phyloP scores from a whole-genome alignment of 768 basidiomycete genomes.

The Psilocybe cyanescens region DNA sequence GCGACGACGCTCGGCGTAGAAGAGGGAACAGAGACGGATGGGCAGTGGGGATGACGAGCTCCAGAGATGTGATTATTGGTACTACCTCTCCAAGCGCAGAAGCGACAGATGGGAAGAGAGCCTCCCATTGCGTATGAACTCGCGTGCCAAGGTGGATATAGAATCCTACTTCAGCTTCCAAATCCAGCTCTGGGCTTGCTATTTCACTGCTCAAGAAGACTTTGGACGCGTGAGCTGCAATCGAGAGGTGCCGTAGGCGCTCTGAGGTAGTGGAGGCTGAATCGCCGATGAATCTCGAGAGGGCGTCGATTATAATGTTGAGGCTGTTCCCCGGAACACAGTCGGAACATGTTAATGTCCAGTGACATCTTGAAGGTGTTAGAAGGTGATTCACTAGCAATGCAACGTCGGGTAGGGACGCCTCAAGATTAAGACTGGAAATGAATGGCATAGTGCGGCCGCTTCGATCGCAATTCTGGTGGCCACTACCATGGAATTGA shows the following conservation, averaged over 20 bases:
- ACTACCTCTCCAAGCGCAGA: constrained; percentile 6
- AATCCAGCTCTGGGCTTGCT: neutral
- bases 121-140: constrained; percentile 9
- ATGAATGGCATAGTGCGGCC: constrained; percentile 8
- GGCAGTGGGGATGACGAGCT: constrained; percentile 14
- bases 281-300: neutral
- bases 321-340: constrained; percentile 16
- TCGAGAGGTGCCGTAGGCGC: neutral
- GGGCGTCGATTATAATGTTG: constrained; percentile 6
- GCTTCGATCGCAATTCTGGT: neutral
- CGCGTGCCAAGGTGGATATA: constrained; percentile 12
- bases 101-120: constrained; percentile 14
- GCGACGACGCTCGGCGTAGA: constrained; percentile 10
- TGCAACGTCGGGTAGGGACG: constrained; percentile 12
- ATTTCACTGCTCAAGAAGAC: constrained; percentile 10
- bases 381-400: constrained; percentile 11
- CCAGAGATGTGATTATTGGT: constrained; percentile 14
- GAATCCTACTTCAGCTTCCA: constrained; percentile 2
- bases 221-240: constrained; percentile 7
- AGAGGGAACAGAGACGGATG: constrained; percentile 15
- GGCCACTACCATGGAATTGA: neutral
- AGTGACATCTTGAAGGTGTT: constrained; percentile 10
- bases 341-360: constrained; percentile 15
- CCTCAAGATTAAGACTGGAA: constrained; percentile 16
- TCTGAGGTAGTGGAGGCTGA: neutral